A percentile compares a stretch with the other conserved stretches of the same genome.
Conservation (phyloP, 495 filamentous ascomycete genomes). For the Bryoglossum gracile region DNA sequence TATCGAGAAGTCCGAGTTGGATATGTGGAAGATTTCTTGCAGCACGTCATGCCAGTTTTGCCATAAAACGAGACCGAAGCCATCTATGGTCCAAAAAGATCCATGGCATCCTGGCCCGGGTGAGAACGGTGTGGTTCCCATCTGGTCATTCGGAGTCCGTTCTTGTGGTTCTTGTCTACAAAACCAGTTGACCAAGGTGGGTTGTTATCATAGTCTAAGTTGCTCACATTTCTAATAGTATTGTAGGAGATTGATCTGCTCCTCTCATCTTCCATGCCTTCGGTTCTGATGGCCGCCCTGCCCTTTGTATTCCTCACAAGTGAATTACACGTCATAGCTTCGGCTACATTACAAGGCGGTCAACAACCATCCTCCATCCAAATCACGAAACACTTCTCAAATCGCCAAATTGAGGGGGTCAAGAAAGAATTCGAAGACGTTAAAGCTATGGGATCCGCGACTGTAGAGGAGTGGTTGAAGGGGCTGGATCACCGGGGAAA, state of each 20-base stretch:
- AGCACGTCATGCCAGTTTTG: conserved; percentile 50
- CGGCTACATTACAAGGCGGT: conserved; percentile 40
- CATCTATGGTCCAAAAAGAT: conserved; percentile 21
- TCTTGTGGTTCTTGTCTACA: conserved; percentile 57
- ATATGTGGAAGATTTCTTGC: conserved; percentile 56
- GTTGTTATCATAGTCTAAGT: conserved; percentile 14
- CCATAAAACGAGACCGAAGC: conserved; percentile 25
- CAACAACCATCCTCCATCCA: conserved; percentile 38
- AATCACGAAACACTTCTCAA: conserved; percentile 55
- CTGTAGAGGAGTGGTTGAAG: conserved; percentile 67
- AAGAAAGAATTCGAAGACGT: conserved; percentile 49
- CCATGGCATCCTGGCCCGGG: conserved; percentile 48
- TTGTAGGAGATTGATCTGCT: conserved; percentile 58
- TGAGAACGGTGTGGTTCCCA: conserved; percentile 38
- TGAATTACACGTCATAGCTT: conserved; percentile 47
- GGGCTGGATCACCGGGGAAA: conserved; percentile 56
- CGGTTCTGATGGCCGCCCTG: conserved; percentile 50
- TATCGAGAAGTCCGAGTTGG: conserved; percentile 44
- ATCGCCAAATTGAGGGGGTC: conserved; percentile 48
- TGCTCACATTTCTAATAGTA: conserved; percentile 16
- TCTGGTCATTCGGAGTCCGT: conserved; percentile 61
- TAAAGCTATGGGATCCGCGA: conserved; percentile 49
- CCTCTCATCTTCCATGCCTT: conserved; percentile 49
- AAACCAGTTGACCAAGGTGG: conserved; percentile 51
- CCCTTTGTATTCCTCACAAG: conserved; percentile 56